Evolutionary conservation across 257 asterid genomes (phyloP).

Genomic region (Ophiorrhiza pumila): DNA sequence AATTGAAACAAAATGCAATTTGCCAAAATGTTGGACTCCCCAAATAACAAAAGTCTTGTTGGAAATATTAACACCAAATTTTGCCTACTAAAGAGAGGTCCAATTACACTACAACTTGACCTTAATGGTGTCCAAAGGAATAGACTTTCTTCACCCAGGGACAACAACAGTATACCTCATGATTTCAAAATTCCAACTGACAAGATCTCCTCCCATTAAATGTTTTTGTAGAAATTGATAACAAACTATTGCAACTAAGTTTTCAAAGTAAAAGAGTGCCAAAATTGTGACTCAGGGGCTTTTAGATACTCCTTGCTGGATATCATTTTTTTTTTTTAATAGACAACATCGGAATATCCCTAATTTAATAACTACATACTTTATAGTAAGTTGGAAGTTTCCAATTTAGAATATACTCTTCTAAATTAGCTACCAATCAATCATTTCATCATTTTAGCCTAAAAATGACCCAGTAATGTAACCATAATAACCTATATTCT

Average conservation of each 20-base stretch:
- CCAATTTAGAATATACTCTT: not conserved
- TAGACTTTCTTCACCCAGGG: not conserved
- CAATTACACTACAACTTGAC: not conserved
- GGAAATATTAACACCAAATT: not conserved
- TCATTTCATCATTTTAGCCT: not conserved
- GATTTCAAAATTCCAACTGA: too few species aligned
- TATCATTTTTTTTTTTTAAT: not conserved
- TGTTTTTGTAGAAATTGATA: not conserved
- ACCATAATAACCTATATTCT: not conserved
- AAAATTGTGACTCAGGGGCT: not conserved
- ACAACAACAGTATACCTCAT: not conserved
- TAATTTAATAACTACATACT: not conserved
- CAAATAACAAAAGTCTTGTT: too few species aligned
- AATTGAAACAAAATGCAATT: slow-evolving; percentile 9
- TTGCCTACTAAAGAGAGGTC: not conserved
- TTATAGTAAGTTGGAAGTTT: not conserved
- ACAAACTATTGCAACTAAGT: not conserved
- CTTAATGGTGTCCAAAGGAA: not conserved
- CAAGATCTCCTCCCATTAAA: not conserved
- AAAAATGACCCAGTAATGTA: not conserved
- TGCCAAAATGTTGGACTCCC: not conserved
- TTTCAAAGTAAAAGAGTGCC: not conserved
- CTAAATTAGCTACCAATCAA: too few species aligned
- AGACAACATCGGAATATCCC: not conserved
- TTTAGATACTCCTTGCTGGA: not conserved